Evolutionary conservation across 345 rosid genomes (phyloP).

Genomic region (Eucalyptus grandis): DNA sequence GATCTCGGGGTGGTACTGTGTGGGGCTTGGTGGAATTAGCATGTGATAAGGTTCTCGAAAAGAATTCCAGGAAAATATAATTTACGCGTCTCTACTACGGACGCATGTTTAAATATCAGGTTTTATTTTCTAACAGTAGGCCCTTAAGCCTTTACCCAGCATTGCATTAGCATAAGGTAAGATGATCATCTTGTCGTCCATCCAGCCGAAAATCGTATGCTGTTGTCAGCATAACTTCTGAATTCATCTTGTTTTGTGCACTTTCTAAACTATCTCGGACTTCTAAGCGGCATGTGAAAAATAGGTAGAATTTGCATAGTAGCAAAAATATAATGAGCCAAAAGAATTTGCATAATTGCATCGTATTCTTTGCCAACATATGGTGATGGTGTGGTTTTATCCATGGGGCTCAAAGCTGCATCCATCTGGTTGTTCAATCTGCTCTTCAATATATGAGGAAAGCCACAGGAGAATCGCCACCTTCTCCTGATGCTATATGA

Average conservation of each 20-base stretch:
- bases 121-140: background rate
- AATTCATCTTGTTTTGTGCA: background rate
- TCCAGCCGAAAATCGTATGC: background rate
- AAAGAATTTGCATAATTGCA: background rate
- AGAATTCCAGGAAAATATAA: background rate
- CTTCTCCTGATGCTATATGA: conserved; percentile 2
- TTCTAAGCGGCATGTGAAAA: too few species aligned
- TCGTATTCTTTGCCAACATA: background rate
- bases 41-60: background rate
- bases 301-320: background rate
- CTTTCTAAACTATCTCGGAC: too few species aligned
- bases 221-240: background rate
- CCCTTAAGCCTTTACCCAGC: too few species aligned
- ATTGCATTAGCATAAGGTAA: too few species aligned
- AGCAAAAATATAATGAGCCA: too few species aligned
- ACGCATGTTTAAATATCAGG: background rate
- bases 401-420: background rate
- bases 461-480: too few species aligned
- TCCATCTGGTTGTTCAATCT: background rate
- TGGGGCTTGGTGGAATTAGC: background rate
- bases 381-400: too few species aligned
- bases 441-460: too few species aligned
- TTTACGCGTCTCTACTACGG: background rate
- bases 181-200: background rate
- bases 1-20: background rate